phyloP scores from a whole-genome alignment of 129 eudicot species.

The Lactuca sativa region DNA sequence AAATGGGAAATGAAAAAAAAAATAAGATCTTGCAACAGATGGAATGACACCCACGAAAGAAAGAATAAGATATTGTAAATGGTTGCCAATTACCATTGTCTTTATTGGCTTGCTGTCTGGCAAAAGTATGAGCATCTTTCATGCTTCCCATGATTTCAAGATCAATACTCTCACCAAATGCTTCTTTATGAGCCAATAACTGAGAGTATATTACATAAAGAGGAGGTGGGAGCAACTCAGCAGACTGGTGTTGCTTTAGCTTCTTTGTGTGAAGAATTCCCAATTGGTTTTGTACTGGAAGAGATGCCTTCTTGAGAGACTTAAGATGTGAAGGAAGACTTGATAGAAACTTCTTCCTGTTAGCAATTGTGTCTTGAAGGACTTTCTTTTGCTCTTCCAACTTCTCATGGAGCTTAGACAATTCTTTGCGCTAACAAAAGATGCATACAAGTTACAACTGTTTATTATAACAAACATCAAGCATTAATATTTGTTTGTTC shows the following conservation, averaged over 20 bases:
- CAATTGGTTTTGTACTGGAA: constrained; percentile 87
- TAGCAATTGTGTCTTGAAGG: constrained; percentile 80
- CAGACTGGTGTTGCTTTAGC: constrained; percentile 73
- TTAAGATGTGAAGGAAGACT: constrained; percentile 99
- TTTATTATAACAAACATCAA: not conserved
- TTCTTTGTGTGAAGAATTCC: constrained; percentile 90
- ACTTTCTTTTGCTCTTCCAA: constrained; percentile 75
- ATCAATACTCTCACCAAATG: constrained; percentile 92
- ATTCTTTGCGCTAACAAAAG: constrained; percentile 76
- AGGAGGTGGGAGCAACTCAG: constrained; percentile 98
- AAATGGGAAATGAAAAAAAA: not conserved
- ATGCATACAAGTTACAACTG: not conserved
- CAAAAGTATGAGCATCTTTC: constrained; percentile 92
- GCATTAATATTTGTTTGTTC: not conserved
- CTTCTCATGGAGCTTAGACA: constrained; percentile 69
- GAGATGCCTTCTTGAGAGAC: constrained; percentile 88
- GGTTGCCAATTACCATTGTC: constrained; percentile 47
- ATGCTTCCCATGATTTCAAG: constrained; percentile 81
- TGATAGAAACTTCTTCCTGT: constrained; percentile 87
- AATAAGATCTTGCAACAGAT: not conserved
- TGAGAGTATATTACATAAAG: constrained; percentile 83
- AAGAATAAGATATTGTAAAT: constrained; percentile 3
- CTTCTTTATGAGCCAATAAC: constrained; percentile 91
- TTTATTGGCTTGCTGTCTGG: constrained; percentile 79
- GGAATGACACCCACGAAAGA: constrained; percentile 9